Conservation (phyloP, 192 early-diverging fungal genomes). For the Coemansia sp. region DNA sequence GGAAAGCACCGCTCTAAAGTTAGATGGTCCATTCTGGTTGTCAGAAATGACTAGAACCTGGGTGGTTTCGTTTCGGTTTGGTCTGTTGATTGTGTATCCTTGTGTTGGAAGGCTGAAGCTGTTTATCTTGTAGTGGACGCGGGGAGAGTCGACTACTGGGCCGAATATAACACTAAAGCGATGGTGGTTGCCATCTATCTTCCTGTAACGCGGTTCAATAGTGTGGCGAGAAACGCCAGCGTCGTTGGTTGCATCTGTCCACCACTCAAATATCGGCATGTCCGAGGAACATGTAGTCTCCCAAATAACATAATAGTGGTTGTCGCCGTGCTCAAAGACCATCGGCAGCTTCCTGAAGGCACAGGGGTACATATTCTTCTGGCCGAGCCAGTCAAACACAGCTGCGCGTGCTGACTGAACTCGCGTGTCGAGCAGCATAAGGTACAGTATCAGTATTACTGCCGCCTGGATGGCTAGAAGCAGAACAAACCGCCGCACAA, state of each 20-base stretch:
- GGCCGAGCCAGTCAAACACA: slow-evolving; percentile 22
- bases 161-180: slow-evolving; percentile 42
- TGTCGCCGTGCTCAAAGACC: slow-evolving; percentile 44
- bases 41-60: slow-evolving; percentile 45
- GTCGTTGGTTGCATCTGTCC: slow-evolving; percentile 9
- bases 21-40: slow-evolving; percentile 39
- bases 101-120: slow-evolving; percentile 21
- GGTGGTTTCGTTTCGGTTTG: background rate
- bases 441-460: slow-evolving; percentile 13
- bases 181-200: slow-evolving; percentile 33
- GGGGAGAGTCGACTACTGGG: slow-evolving; percentile 15
- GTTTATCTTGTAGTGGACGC: slow-evolving; percentile 27
- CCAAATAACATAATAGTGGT: slow-evolving; percentile 50
- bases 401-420: slow-evolving; percentile 16
- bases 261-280: slow-evolving; percentile 38
- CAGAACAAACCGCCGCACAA: slow-evolving; percentile 32
- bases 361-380: slow-evolving; percentile 29
- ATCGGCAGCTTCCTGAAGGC: slow-evolving; percentile 35
- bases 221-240: background rate
- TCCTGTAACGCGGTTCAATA: slow-evolving; percentile 28
- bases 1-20: slow-evolving; percentile 29
- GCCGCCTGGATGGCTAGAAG: slow-evolving; percentile 8
- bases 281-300: slow-evolving; percentile 37
- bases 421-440: slow-evolving; percentile 10
- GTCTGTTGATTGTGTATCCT: slow-evolving; percentile 25